Evolutionary conservation across 768 basidiomycete species (phyloP), one percentile per base, ranked within the genome.

Genomic region (Sporobolomyces roseus): DNA sequence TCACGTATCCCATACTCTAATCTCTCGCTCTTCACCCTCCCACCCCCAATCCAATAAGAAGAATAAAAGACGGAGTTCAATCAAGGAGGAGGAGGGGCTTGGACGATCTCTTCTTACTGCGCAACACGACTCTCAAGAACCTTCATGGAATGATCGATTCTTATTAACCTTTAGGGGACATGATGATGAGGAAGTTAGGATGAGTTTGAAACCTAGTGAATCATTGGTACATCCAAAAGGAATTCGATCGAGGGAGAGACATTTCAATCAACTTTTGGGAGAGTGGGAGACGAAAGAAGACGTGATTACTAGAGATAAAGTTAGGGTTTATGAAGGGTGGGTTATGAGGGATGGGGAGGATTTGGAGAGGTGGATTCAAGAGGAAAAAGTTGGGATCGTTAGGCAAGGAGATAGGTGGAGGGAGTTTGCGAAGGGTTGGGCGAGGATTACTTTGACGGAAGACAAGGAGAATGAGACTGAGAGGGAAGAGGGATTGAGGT

Each of bases 261-360:
- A 51, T n/a, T 46, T 27, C 27, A 55, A 68, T 54, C 33, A n/a
- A 13, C 5, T 29, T 3, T 48, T 30, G 19, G 63, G 56, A 14
- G 43, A 25, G 4, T 62, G 71, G 66, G 36, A 13, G 13, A 55
- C 61, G 14, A 7, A 23, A 13, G 66, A 65, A 61, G 5, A 14
- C 13, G 30, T 43, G 12, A 38, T 72, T 7, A 17, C 4, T n/a
- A 27, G 71, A n/a, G 51, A 62, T 9, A 35, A 65, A n/a, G 63
- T 68, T 1, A 27, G 48, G 16, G 71, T 56, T 30, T 72, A 68
- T 52, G 71, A 72, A 29, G 71, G 71, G 8, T 65, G 66, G 67
- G 71, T 72, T 30, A 3, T 72, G 4, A 32, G 23, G 10, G 63
- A 56, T 2, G 54, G 41, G 8, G 54, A 27, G 12, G n/a, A 43